These are phyloP conservation scores for Myochromella boudieri DNA, from an alignment of 768 basidiomycete species.

Conservation along the genomic window DNA sequence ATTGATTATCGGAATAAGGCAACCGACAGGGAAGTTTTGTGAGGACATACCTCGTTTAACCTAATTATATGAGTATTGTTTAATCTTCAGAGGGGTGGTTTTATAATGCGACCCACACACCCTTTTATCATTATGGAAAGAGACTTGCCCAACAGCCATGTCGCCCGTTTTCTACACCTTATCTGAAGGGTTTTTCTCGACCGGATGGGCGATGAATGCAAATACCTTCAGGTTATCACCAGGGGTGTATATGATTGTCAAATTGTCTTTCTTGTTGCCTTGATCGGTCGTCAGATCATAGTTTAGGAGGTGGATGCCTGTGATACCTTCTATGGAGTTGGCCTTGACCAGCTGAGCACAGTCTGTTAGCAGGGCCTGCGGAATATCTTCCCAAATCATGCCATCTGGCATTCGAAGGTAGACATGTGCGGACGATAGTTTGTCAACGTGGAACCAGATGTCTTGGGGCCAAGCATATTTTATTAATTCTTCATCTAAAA, in stretches of 20 bases:
- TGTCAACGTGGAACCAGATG: conserved; percentile 97
- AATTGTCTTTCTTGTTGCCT: conserved; percentile 96
- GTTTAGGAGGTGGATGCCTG: background rate
- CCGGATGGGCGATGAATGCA: background rate
- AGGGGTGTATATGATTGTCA: conserved; percentile 94
- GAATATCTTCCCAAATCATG: conserved; percentile 90
- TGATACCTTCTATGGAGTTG: conserved; percentile 90
- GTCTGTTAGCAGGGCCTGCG: conserved; percentile 73
- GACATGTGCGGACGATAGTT: conserved; percentile 94
- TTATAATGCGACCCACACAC: conserved; percentile 36
- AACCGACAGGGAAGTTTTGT: background rate
- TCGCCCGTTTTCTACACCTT: conserved; percentile 86
- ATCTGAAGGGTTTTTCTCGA: background rate
- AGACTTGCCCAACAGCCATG: conserved; percentile 96
- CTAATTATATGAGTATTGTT: conserved; percentile 32
- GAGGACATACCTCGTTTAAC: conserved; percentile 69
- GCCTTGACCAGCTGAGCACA: conserved; percentile 97
- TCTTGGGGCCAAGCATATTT: conserved; percentile 90
- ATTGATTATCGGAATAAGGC: conserved; percentile 1
- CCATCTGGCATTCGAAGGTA: conserved; percentile 85
- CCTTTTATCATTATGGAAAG: conserved; percentile 89
- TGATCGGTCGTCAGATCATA: conserved; percentile 7
- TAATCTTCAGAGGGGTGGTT: too few species aligned
- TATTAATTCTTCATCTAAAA: conserved; percentile 90
- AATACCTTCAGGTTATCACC: conserved; percentile 87